phyloP scores from a whole-genome alignment of 768 basidiomycete genomes.

The Sarcodon sp. region DNA sequence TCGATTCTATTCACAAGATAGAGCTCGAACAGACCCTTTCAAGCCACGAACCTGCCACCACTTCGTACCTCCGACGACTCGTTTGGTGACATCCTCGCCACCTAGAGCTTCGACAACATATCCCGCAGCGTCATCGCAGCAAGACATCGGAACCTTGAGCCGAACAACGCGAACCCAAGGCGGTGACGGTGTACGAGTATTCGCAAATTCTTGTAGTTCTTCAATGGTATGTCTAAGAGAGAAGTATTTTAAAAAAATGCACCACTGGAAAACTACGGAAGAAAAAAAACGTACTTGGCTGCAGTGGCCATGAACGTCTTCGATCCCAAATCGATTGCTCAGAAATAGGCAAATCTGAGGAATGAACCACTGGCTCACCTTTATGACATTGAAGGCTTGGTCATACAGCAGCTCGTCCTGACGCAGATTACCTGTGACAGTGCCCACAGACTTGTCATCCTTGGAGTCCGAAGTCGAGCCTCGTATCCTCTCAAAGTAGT shows the following conservation, averaged over 20 bases:
- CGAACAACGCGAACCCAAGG: conserved; percentile 72
- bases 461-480: conserved; percentile 12
- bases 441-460: conserved; percentile 15
- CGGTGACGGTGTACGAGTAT: conserved; percentile 73
- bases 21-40: conserved; percentile 44
- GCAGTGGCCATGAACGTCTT: neutral
- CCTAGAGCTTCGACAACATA: conserved; percentile 70
- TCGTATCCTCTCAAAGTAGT: conserved; percentile 58
- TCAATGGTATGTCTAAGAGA: conserved; percentile 65
- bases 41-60: conserved; percentile 97
- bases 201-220: conserved; percentile 71
- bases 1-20: neutral
- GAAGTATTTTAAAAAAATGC: conserved; percentile 66
- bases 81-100: conserved; percentile 61
- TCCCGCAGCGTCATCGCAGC: conserved; percentile 63
- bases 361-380: conserved; percentile 28
- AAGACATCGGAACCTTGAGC: conserved; percentile 58
- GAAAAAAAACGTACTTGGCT: neutral
- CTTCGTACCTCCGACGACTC: conserved; percentile 77
- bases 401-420: conserved; percentile 76
- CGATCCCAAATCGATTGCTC: neutral
- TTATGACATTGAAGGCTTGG: conserved; percentile 63
- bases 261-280: conserved; percentile 18
- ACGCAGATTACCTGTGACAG: conserved; percentile 23
- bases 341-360: neutral